Evolutionary conservation across 2,329 filamentous ascomycete species (phyloP).

Genomic region (Colletotrichum higginsianum): DNA sequence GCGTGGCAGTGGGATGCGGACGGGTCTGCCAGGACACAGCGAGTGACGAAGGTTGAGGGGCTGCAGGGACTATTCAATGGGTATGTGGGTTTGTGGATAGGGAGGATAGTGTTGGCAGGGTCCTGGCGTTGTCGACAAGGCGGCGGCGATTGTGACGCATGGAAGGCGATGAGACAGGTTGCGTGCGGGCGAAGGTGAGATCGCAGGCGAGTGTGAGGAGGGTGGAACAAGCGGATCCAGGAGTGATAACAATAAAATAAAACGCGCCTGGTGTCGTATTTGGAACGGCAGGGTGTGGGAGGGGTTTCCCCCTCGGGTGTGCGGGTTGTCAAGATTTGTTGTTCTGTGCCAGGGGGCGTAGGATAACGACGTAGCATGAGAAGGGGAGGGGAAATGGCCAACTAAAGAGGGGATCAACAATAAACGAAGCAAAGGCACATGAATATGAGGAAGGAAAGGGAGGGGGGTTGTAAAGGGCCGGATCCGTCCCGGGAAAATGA

Average conservation of each 20-base stretch:
- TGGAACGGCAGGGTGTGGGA: constrained; percentile 8
- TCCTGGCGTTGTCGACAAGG: constrained; percentile 1
- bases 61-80: constrained; percentile 5
- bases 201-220: background rate
- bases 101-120: background rate
- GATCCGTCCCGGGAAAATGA: constrained; percentile 28
- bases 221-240: constrained; percentile 1
- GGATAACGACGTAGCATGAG: background rate
- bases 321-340: constrained; percentile 27
- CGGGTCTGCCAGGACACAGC: constrained; percentile 1
- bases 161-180: constrained; percentile 18
- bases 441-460: background rate
- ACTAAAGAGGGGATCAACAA: background rate
- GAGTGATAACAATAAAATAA: constrained; percentile 16
- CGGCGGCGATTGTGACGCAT: constrained; percentile 23
- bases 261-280: constrained; percentile 12
- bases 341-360: constrained; percentile 1
- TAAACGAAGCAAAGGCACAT: background rate
- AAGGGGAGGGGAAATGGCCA: background rate
- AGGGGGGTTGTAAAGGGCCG: background rate
- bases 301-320: background rate
- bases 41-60: background rate
- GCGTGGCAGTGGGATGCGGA: background rate
- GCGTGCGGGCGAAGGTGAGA: constrained; percentile 6
- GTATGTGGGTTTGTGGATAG: background rate